Conservation (phyloP, 169 alveolate genomes). For the Cryptosporidium ubiquitum region DNA sequence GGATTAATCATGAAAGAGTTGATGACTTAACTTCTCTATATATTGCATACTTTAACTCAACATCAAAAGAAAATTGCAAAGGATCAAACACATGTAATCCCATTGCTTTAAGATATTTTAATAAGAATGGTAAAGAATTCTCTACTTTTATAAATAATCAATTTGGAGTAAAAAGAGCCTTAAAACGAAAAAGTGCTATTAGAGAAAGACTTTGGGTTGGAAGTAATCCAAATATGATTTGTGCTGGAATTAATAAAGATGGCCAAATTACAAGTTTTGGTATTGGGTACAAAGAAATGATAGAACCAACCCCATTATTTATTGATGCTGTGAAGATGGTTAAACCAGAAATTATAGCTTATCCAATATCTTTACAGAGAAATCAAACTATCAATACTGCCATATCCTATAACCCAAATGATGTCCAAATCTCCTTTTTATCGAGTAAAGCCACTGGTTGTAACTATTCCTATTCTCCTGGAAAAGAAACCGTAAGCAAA, state of each 20-base stretch:
- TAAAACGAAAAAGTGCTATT: conserved; percentile 33
- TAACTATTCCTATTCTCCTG: conserved; percentile 54
- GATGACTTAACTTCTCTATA: conserved; percentile 35
- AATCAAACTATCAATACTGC: conserved; percentile 72
- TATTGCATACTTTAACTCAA: conserved; percentile 43
- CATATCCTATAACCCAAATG: conserved; percentile 57
- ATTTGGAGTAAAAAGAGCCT: conserved; percentile 35
- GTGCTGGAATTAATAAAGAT: conserved; percentile 54
- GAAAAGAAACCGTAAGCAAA: conserved; percentile 11
- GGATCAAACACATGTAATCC: conserved; percentile 66
- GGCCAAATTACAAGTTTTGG: conserved; percentile 64
- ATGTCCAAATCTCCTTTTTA: conserved; percentile 39
- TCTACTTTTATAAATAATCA: conserved; percentile 47
- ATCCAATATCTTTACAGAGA: conserved; percentile 42
- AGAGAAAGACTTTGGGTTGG: conserved; percentile 73
- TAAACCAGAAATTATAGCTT: conserved; percentile 57
- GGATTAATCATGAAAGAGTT: conserved; percentile 43
- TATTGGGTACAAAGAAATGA: conserved; percentile 46
- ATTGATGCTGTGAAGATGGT: conserved; percentile 71
- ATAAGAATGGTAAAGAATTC: conserved; percentile 52
- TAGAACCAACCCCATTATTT: conserved; percentile 55
- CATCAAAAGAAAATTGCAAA: conserved; percentile 30
- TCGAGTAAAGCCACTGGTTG: conserved; percentile 60
- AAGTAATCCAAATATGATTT: conserved; percentile 17
- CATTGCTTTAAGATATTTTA: conserved; percentile 44